These are phyloP conservation scores for Chernovozyma aurita DNA, from an alignment of 1,139 yeast genomes.

Conservation along the genomic window DNA sequence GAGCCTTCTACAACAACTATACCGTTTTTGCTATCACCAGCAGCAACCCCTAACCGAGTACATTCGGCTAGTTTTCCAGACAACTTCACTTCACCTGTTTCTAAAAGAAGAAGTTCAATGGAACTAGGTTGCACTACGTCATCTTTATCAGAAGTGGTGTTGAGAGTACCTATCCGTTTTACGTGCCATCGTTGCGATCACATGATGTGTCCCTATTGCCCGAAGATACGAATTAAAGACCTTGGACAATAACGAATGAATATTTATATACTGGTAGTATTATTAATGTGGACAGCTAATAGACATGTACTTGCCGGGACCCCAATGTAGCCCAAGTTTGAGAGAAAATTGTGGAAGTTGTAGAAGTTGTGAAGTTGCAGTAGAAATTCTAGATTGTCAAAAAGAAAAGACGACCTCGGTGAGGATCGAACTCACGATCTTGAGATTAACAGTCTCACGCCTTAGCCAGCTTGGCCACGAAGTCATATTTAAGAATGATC, in stretches of 20 bases:
- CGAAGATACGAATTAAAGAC: slow-evolving; percentile 40
- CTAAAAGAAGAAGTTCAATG: no score
- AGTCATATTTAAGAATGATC: slow-evolving; percentile 7
- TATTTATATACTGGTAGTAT: no score
- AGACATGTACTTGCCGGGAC: no score
- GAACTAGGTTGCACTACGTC: no score
- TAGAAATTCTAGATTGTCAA: no score
- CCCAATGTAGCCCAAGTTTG: no score
- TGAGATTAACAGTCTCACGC: slow-evolving; percentile 58
- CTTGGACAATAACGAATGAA: no score
- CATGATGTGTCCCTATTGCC: slow-evolving; percentile 54
- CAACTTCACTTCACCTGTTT: background rate
- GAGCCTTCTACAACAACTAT: background rate
- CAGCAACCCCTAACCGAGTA: background rate
- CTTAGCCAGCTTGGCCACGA: slow-evolving; percentile 27
- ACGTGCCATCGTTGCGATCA: slow-evolving; percentile 46
- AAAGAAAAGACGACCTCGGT: no score
- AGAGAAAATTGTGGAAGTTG: background rate
- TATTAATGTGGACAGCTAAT: no score
- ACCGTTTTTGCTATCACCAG: background rate
- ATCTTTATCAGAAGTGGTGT: slow-evolving; percentile 5
- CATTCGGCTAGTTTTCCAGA: background rate
- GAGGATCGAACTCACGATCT: no score
- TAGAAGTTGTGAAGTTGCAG: background rate
- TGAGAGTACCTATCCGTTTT: slow-evolving; percentile 29